These are phyloP conservation scores for Solanum rostratum DNA, from an alignment of 257 asterid species.

Conservation along the genomic window DNA sequence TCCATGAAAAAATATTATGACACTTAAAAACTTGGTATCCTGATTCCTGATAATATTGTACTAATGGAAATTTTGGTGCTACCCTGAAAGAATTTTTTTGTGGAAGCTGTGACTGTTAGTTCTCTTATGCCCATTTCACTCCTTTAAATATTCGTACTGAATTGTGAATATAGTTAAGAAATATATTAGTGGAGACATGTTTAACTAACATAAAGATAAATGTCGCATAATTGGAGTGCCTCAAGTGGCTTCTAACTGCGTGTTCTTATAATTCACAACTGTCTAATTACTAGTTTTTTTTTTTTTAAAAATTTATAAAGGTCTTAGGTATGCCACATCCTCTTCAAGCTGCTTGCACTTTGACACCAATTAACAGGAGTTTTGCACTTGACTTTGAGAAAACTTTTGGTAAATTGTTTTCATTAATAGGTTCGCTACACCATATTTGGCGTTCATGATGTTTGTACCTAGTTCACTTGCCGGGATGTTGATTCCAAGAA, in stretches of 20 bases:
- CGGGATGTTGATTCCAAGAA: conserved; percentile 74
- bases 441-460: conserved; percentile 74
- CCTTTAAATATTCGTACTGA: not conserved
- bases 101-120: not conserved
- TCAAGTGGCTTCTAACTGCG: not conserved
- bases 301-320: not conserved
- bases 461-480: conserved; percentile 80
- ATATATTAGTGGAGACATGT: not conserved
- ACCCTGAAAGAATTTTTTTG: not conserved
- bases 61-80: not conserved
- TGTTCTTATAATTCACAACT: not conserved
- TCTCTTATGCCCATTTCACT: not conserved
- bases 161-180: not conserved
- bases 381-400: not conserved
- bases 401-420: conserved; percentile 1
- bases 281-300: not conserved
- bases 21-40: not conserved
- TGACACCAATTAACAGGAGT: not conserved
- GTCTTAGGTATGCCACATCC: not conserved
- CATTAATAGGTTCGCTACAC: conserved; percentile 62
- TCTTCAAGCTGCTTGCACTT: not conserved
- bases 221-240: not conserved
- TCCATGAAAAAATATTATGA: not conserved
- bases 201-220: not conserved
- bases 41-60: not conserved